These are phyloP conservation scores for Cetraspora pellucida DNA, from an alignment of 192 early-diverging fungal species.

Conservation along the genomic window DNA sequence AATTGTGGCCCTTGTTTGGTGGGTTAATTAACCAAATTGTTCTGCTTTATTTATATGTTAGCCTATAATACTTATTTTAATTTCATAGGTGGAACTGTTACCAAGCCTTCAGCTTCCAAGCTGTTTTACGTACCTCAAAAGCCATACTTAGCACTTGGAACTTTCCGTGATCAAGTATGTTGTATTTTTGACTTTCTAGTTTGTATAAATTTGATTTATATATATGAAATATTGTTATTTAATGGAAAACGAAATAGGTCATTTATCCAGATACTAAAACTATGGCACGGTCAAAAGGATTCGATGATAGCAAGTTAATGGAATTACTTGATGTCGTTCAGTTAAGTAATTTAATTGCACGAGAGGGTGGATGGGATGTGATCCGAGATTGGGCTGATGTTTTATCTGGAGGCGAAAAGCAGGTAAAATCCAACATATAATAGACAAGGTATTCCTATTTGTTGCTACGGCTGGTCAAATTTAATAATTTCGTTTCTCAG, in stretches of 20 bases:
- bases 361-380: conserved; percentile 73
- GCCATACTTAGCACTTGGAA: conserved; percentile 79
- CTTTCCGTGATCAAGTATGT: conserved; percentile 76
- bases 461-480: background rate
- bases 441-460: background rate
- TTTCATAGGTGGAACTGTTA: conserved; percentile 52
- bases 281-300: conserved; percentile 60
- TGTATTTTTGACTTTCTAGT: background rate
- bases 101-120: conserved; percentile 58
- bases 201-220: background rate
- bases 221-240: background rate
- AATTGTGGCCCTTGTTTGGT: conserved; percentile 68
- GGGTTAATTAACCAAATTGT: background rate
- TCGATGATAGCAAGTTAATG: conserved; percentile 68
- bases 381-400: conserved; percentile 80
- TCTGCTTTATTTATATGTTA: background rate
- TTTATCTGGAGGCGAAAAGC: conserved; percentile 80
- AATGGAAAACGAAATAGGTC: conserved; percentile 36
- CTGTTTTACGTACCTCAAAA: conserved; percentile 90
- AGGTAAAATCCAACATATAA: conserved; percentile 36
- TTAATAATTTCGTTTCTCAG: conserved; percentile 6
- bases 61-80: background rate
- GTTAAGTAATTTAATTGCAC: conserved; percentile 67
- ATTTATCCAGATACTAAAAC: conserved; percentile 82
- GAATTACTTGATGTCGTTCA: conserved; percentile 69